A percentile compares a stretch with the other conserved stretches of the same genome.
These are phyloP conservation scores for Castanospermum australe DNA, from an alignment of 306 rosid genomes.

Conservation along the genomic window DNA sequence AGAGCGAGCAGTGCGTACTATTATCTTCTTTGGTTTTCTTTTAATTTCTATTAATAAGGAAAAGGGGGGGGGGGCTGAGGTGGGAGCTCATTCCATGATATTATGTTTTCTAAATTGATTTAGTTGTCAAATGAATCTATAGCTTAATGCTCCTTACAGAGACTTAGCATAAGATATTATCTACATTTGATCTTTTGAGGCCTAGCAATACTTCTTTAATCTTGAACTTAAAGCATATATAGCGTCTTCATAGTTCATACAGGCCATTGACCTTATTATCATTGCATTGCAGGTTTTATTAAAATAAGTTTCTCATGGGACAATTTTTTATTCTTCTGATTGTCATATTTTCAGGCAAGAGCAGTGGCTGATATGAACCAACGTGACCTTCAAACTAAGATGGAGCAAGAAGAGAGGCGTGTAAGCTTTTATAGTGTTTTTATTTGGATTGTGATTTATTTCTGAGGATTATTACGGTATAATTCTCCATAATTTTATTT, in stretches of 20 bases:
- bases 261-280: neutral
- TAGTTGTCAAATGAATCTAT: neutral
- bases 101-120: neutral
- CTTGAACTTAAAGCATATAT: neutral
- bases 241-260: constrained; percentile 21
- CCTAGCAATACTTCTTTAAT: neutral
- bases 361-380: constrained; percentile 93
- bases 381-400: constrained; percentile 66
- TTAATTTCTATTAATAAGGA: too few relatives aligned
- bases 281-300: constrained; percentile 15
- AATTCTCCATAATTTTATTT: constrained; percentile 1
- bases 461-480: neutral
- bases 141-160: neutral
- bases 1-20: constrained; percentile 74
- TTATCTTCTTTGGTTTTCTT: too few relatives aligned
- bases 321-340: constrained; percentile 15
- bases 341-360: constrained; percentile 61
- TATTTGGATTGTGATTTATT: constrained; percentile 4
- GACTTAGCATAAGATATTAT: constrained; percentile 20
- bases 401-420: constrained; percentile 88
- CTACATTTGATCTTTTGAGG: neutral
- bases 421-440: constrained; percentile 56
- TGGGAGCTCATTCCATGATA: neutral
- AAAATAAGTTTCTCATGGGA: neutral
- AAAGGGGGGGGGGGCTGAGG: too few relatives aligned